Percentiles rank a stretch among this genome's conserved stretches.
phyloP scores from a whole-genome alignment of 768 basidiomycete species.

The Termitomyces heimii region DNA sequence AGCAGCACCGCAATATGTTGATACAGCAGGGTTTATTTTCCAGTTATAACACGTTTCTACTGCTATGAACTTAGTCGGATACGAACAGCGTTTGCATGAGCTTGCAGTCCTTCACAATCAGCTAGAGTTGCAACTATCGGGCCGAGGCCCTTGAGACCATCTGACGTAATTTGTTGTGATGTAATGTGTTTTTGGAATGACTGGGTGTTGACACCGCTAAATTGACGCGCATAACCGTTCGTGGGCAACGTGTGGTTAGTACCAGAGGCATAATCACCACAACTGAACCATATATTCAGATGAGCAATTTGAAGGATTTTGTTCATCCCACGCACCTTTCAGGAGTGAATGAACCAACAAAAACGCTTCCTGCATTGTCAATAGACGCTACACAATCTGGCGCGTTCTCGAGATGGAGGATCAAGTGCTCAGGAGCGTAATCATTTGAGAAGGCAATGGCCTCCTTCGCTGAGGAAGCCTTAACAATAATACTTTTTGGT shows the following conservation, averaged over 20 bases:
- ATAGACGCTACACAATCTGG: conserved; percentile 56
- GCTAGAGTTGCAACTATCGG: conserved; percentile 87
- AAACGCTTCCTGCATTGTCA: conserved; percentile 93
- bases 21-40: neutral
- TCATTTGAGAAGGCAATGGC: conserved; percentile 91
- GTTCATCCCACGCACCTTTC: conserved; percentile 67
- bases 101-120: conserved; percentile 91
- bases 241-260: conserved; percentile 98
- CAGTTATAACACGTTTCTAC: neutral
- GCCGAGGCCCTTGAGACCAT: conserved; percentile 73
- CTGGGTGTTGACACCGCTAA: conserved; percentile 94
- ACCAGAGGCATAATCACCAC: conserved; percentile 97
- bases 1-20: neutral
- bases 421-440: conserved; percentile 97
- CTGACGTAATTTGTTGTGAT: conserved; percentile 83
- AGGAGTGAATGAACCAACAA: conserved; percentile 91
- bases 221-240: conserved; percentile 95
- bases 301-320: neutral
- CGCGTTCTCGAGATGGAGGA: conserved; percentile 80
- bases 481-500: conserved; percentile 85
- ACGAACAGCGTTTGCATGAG: conserved; percentile 94
- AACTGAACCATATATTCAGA: conserved; percentile 41
- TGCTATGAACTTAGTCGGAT: conserved; percentile 51
- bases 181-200: conserved; percentile 99
- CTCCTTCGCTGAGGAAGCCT: conserved; percentile 57